Evolutionary conservation across 2,329 filamentous ascomycete genomes (phyloP).

Genomic region (Kalmusia sp.): DNA sequence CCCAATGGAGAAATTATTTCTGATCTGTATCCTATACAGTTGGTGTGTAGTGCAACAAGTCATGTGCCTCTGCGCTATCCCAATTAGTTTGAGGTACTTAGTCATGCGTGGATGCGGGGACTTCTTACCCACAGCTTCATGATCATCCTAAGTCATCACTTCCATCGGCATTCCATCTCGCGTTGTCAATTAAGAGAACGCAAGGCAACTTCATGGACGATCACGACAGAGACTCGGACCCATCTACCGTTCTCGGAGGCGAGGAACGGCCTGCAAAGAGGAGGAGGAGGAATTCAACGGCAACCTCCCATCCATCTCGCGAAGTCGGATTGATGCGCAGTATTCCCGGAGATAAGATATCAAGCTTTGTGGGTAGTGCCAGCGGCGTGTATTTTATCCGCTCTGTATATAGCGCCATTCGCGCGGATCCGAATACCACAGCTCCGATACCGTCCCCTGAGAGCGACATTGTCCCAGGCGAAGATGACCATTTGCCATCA

Average conservation of each 20-base stretch:
- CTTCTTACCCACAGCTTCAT: background rate
- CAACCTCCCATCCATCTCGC: constrained; percentile 28
- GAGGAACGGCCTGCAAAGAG: constrained; percentile 19
- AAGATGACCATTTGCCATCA: constrained; percentile 60
- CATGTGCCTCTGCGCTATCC: background rate
- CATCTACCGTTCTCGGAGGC: background rate
- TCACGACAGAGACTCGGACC: background rate
- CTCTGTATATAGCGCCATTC: constrained; percentile 60
- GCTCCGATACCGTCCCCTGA: constrained; percentile 30
- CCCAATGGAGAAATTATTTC: constrained; percentile 4
- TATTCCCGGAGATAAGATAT: constrained; percentile 53
- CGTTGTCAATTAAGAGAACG: too few relatives aligned
- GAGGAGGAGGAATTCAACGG: constrained; percentile 16
- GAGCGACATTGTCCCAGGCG: constrained; percentile 60
- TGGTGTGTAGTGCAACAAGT: background rate
- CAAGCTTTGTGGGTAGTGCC: constrained; percentile 64
- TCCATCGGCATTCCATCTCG: background rate
- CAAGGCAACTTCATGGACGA: constrained; percentile 8
- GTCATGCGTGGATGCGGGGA: background rate
- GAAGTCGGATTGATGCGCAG: constrained; percentile 62
- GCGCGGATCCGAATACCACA: constrained; percentile 25
- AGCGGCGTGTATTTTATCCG: constrained; percentile 67
- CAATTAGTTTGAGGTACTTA: background rate
- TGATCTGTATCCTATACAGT: background rate
- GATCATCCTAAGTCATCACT: background rate